Conservation (phyloP, 2,329 filamentous ascomycete genomes). For the Epichloe typhina region DNA sequence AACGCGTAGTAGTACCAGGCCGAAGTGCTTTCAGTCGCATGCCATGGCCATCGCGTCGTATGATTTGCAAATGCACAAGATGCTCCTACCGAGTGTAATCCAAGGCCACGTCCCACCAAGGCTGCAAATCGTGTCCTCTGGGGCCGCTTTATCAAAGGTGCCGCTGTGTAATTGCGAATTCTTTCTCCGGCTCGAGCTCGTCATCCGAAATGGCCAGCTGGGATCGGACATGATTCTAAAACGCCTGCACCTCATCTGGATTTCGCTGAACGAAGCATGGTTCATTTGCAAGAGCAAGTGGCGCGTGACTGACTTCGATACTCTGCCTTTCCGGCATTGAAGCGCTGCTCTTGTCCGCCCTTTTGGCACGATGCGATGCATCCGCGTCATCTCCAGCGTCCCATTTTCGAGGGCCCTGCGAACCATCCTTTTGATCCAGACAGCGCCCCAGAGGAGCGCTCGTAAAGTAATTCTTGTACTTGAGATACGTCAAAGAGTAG, state of each 20-base stretch:
- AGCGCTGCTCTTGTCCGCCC: neutral
- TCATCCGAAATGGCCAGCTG: constrained; percentile 19
- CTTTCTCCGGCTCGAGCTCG: constrained; percentile 12
- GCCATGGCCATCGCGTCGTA: neutral
- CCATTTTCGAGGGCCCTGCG: neutral
- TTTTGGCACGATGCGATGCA: neutral
- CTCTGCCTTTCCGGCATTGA: neutral
- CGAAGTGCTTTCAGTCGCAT: too few relatives aligned
- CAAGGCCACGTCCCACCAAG: too few relatives aligned
- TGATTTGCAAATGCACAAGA: neutral
- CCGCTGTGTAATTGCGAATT: neutral
- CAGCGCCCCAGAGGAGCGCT: constrained; percentile 18
- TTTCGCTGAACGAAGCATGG: constrained; percentile 5
- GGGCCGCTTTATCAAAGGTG: neutral
- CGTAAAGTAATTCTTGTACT: constrained; percentile 20
- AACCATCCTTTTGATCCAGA: constrained; percentile 11
- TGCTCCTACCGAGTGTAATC: neutral
- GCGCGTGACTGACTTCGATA: neutral
- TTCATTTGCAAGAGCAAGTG: neutral
- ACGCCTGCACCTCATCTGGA: constrained; percentile 15
- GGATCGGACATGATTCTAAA: constrained; percentile 19
- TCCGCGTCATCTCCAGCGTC: too few relatives aligned
- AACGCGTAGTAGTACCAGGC: too few relatives aligned
- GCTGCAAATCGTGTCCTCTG: neutral
- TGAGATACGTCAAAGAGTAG: constrained; percentile 19